These are phyloP conservation scores for Pyrenophora tritici-repentis DNA, from an alignment of 2,329 filamentous ascomycete species.

Conservation along the genomic window DNA sequence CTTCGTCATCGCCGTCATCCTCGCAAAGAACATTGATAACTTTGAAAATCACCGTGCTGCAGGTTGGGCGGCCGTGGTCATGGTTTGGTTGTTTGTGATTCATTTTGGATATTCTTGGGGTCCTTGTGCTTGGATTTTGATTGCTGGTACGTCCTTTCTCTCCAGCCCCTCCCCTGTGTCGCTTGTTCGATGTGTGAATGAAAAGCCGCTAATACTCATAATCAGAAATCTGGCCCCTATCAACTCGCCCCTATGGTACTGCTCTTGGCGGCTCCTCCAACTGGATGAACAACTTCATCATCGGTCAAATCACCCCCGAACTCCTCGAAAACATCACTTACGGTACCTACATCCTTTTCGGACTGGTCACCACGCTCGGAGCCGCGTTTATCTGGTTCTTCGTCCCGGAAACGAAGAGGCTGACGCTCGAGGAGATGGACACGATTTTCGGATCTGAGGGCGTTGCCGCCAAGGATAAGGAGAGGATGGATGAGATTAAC, in stretches of 20 bases:
- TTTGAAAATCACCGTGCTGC: conserved; percentile 63
- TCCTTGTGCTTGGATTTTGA: conserved; percentile 74
- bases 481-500: conserved; percentile 74
- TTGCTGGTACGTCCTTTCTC: conserved; percentile 50
- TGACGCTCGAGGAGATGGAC: conserved; percentile 64
- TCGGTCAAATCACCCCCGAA: conserved; percentile 71
- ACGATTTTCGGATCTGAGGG: conserved; percentile 70
- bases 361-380: conserved; percentile 65
- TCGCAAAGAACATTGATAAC: conserved; percentile 64
- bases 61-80: conserved; percentile 70
- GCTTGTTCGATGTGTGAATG: too few species aligned
- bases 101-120: conserved; percentile 80
- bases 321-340: conserved; percentile 69
- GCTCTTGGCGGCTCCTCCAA: conserved; percentile 63
- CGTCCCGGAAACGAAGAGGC: conserved; percentile 60
- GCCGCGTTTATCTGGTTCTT: conserved; percentile 59
- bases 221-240: conserved; percentile 73
- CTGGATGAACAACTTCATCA: conserved; percentile 62
- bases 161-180: too few species aligned
- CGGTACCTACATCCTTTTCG: conserved; percentile 75
- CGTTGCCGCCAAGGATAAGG: conserved; percentile 67
- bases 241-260: conserved; percentile 69
- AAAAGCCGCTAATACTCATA: neutral
- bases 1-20: conserved; percentile 72
- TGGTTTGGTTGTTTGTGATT: conserved; percentile 77